Percentiles rank a stretch among this genome's conserved stretches.
Evolutionary conservation across 768 basidiomycete species (phyloP).

Genomic region (Suillus spraguei): DNA sequence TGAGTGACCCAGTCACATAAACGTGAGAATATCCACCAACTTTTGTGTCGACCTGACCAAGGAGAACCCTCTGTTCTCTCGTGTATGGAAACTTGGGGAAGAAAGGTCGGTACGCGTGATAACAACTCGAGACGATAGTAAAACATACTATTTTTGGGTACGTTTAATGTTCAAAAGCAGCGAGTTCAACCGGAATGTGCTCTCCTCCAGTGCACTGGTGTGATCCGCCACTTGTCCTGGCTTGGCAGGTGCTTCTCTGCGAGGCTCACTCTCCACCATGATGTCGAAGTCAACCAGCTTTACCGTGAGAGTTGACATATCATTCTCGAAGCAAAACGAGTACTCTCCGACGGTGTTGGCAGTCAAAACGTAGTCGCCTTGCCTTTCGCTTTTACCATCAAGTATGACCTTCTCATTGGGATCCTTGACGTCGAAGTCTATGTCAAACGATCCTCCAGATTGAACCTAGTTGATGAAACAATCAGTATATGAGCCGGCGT

Average conservation of each 20-base stretch:
- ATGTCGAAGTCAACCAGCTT: conserved; percentile 96
- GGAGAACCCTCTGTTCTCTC: conserved; percentile 93
- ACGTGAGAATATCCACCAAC: conserved; percentile 39
- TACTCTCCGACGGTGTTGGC: conserved; percentile 92
- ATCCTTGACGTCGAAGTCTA: conserved; percentile 92
- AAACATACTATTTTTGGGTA: conserved; percentile 90
- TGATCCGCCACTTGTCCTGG: conserved; percentile 89
- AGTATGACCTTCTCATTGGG: conserved; percentile 87
- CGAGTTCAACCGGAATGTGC: conserved; percentile 87
- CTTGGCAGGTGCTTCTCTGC: conserved; percentile 87
- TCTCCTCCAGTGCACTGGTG: conserved; percentile 92
- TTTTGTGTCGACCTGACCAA: conserved; percentile 89
- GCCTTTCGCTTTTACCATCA: conserved; percentile 85
- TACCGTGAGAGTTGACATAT: conserved; percentile 92
- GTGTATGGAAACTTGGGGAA: conserved; percentile 80
- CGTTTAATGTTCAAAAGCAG: conserved; percentile 89
- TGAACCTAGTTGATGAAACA: conserved; percentile 64
- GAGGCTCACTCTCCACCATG: conserved; percentile 97
- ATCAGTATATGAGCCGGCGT: neutral
- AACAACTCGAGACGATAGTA: neutral
- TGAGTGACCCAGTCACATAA: conserved; percentile 1
- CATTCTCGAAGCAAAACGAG: conserved; percentile 97
- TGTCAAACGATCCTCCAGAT: conserved; percentile 96
- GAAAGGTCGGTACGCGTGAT: conserved; percentile 11
- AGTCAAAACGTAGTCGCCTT: conserved; percentile 97